Evolutionary conservation across 2,329 filamentous ascomycete genomes (phyloP), one percentile per base, ranked within the genome.

Genomic region (Beauveria varroae): DNA sequence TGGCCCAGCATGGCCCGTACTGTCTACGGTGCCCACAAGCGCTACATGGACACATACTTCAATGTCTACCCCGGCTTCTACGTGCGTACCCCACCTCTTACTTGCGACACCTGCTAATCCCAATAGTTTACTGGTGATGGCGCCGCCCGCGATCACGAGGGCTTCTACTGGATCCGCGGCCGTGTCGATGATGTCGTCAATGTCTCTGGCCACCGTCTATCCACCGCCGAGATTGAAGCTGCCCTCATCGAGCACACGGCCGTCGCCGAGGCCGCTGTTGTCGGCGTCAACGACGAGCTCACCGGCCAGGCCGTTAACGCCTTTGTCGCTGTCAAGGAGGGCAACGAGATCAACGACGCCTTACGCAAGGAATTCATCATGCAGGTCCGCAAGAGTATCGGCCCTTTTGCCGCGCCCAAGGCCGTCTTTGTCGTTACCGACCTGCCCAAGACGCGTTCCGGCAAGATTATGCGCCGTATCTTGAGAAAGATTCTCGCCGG

Each of bases 131-230:
- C 91, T 18, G 91, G 91, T 62, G 95, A 99, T 72, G 95, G 95
- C 72, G 95, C 95, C 61, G 95, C 90, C 63, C 90, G 95, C 72
- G 95, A 99, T 74, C 90, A 96, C 76, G 95, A 99, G 70, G 95
- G 95, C 62, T 99, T 97, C 82, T 99, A 98, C 86, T 99, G 95
- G 95, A 99, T 99, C 74, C 91, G 95, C 65, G 95, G 95, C 66
- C 92, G 95, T 75, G 95, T 99, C 58, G 95, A 99, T 72, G 95
- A 99, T 70, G 95, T 99, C 49, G 93, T 99, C 75, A 99, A 99
- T 76, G 95, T 99, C 64, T 95, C 90, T 68, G 95, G 95, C 30
- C 95, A 99, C 77, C 89, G 95, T 74, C 83, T 99, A 65, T 98
- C 93, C 18, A 99, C 95, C 10, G 93, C 95, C 41, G 95, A 99